phyloP scores from a whole-genome alignment of 108 stramenopile species.

The Cyclotella atomus region DNA sequence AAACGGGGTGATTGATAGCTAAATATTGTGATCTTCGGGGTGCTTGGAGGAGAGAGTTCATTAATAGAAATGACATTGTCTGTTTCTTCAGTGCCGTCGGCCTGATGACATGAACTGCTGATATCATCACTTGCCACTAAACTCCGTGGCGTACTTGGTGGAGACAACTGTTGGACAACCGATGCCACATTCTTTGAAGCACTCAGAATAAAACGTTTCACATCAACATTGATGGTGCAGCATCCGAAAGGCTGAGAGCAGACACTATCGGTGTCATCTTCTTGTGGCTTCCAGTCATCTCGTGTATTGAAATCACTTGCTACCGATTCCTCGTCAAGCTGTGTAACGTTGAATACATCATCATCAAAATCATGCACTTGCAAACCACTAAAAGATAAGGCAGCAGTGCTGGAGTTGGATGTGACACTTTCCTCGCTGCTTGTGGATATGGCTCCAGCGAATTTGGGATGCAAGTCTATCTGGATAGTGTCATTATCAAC shows the following conservation, averaged over 20 bases:
- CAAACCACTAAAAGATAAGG: background rate
- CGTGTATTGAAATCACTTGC: background rate
- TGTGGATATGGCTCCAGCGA: background rate
- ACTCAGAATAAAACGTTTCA: background rate
- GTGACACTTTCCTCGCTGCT: background rate
- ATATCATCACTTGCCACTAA: background rate
- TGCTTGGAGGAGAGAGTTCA: background rate
- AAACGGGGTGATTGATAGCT: background rate
- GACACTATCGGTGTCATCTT: background rate
- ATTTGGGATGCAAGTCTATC: background rate
- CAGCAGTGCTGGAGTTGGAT: background rate
- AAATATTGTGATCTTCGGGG: background rate
- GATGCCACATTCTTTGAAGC: background rate
- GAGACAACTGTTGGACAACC: too few relatives aligned
- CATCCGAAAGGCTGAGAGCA: conserved; percentile 16
- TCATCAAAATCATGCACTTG: conserved; percentile 2
- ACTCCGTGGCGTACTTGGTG: too few relatives aligned
- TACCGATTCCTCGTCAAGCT: background rate
- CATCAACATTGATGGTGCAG: conserved; percentile 8
- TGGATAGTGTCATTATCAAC: background rate
- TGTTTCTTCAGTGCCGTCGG: background rate
- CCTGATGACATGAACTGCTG: background rate
- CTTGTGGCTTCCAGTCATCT: conserved; percentile 9
- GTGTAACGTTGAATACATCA: conserved; percentile 3
- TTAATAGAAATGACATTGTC: background rate